Evolutionary conservation across 1,284 basidiomycete genomes (phyloP).

Genomic region (Neolentinus lepideus): DNA sequence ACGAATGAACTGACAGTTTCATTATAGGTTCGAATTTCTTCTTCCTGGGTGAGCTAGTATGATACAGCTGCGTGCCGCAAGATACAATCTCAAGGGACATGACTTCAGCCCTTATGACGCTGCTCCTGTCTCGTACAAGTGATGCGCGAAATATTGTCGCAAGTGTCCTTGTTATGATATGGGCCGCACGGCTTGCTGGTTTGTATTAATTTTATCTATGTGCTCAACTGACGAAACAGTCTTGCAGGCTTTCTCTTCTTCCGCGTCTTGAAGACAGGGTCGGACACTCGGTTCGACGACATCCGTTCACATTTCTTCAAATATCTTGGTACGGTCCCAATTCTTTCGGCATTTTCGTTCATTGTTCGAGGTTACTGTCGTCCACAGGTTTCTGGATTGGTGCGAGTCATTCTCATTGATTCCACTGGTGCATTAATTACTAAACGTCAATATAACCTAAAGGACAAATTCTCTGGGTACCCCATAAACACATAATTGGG

Average conservation of each 20-base stretch:
- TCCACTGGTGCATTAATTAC: not conserved
- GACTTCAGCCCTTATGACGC: conserved; percentile 41
- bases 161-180: conserved; percentile 56
- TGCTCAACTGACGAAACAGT: not conserved
- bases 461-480: conserved; percentile 52
- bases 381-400: conserved; percentile 44
- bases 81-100: not conserved
- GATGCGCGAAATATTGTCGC: conserved; percentile 54
- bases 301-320: conserved; percentile 63
- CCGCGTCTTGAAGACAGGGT: conserved; percentile 60
- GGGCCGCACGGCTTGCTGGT: conserved; percentile 52
- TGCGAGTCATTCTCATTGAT: conserved; percentile 13
- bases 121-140: conserved; percentile 48
- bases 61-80: not conserved
- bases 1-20: not conserved
- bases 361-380: conserved; percentile 1
- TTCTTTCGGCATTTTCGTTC: not conserved
- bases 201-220: conserved; percentile 1
- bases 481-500: conserved; percentile 3
- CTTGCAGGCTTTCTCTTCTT: conserved; percentile 52
- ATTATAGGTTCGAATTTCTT: conserved; percentile 60
- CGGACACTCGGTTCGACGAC: conserved; percentile 60
- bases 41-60: conserved; percentile 34
- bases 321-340: conserved; percentile 40
- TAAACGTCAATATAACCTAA: conserved; percentile 10